Base-by-base conservation (phyloP, 1,139 yeast genomes). In the Kluyveromyces marxianus region DNA sequence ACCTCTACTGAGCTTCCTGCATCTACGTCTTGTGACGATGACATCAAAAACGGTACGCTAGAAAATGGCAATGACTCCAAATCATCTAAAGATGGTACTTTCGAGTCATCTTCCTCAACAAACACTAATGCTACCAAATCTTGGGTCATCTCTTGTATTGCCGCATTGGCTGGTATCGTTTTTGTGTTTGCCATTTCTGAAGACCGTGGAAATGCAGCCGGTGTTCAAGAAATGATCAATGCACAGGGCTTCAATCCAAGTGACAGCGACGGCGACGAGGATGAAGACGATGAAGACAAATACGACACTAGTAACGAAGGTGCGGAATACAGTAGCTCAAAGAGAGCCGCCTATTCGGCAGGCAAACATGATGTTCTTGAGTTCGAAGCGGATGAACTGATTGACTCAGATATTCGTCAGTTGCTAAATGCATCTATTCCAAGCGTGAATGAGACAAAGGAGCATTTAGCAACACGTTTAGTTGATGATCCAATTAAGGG, bases 121-220 rank as follows among this genome's bases (percentile, higher is more conserved):
- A 48, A 46, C 26, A 38, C 53, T 10, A 49, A 46, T 31, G 35
- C 42, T 32, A 37, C 45, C 21, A 45, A 46, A 28, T 37, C 45
- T 7, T 29, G 49, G 42, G 36, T 48, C 7, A 35, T 44, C 6
- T 50, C 42, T 25, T 37, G 50, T 7, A 39, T 44, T n/a, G 47
- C 48, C 24, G 50, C 48, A 10, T 36, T 44, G 3, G 42, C 44
- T 27, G 46, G 48, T 24, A 44, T 47, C 4, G 30, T 48, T 2
- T 37, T 44, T 35, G 44, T 48, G 28, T 35, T 46, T 34, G 47
- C 47, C 6, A 41, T 47, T 33, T 41, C 49, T 4, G 44, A 44
- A 29, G 38, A 37, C 26, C 21, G 29, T 2, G 14, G 21, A 4
- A 14, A 25, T 25, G n/a, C 39, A 25, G 30, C 25, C 6, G 26